Evolutionary conservation across 2,329 filamentous ascomycete genomes (phyloP).

Genomic region (Claviceps monticola): DNA sequence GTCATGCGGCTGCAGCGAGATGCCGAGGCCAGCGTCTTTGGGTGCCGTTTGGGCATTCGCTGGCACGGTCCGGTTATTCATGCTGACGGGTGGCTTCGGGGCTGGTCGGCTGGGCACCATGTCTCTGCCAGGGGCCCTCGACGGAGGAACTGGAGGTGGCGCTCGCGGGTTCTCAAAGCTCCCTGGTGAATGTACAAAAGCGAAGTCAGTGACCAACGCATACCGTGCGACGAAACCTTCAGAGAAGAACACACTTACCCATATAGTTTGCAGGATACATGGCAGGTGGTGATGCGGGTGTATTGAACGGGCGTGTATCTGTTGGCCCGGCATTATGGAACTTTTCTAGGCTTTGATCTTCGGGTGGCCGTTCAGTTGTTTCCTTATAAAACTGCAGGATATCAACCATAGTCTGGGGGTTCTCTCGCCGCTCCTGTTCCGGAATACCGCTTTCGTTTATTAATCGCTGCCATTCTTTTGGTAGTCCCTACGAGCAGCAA

Average conservation of each 20-base stretch:
- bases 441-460: conserved; percentile 93
- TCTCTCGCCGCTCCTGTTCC: conserved; percentile 88
- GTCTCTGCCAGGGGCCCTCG: conserved; percentile 35
- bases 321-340: conserved; percentile 71
- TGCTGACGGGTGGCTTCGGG: conserved; percentile 65
- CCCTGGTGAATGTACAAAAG: conserved; percentile 27
- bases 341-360: conserved; percentile 89
- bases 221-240: background rate
- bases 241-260: conserved; percentile 52
- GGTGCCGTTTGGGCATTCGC: conserved; percentile 30
- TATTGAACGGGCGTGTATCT: conserved; percentile 32
- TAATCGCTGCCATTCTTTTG: conserved; percentile 94
- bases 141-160: conserved; percentile 69
- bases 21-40: conserved; percentile 51
- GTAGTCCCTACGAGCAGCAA: conserved; percentile 54
- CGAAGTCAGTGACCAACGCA: background rate
- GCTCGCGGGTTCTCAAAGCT: conserved; percentile 96
- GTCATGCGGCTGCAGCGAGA: conserved; percentile 46
- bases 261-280: conserved; percentile 41
- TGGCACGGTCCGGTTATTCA: conserved; percentile 43
- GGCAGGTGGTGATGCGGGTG: conserved; percentile 35
- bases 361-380: conserved; percentile 63
- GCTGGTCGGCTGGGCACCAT: conserved; percentile 69
- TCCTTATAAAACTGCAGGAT: conserved; percentile 97
- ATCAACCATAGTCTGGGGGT: conserved; percentile 89